Evolutionary conservation across 345 rosid species (phyloP).

Genomic region (Eucalyptus polyanthemos): DNA sequence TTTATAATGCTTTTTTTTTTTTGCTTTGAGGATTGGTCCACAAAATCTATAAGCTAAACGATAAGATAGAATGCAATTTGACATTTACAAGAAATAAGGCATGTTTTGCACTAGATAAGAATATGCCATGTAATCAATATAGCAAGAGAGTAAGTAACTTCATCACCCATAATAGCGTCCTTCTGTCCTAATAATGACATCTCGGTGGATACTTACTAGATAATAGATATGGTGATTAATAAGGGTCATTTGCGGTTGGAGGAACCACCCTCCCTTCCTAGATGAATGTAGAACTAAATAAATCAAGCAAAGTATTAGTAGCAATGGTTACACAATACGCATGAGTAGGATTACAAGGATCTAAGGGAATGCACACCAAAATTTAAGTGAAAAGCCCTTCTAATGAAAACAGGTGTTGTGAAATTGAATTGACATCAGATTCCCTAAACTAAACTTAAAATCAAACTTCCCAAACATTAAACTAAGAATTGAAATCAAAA

Average conservation of each 20-base stretch:
- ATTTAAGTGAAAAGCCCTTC: background rate
- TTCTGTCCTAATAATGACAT: background rate
- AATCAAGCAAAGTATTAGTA: background rate
- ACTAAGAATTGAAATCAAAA: too few species aligned
- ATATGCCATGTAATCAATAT: background rate
- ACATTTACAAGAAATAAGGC: background rate
- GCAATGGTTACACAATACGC: background rate
- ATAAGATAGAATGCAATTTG: background rate
- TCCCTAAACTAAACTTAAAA: too few species aligned
- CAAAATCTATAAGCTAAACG: background rate
- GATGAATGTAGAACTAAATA: background rate
- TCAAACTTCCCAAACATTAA: too few species aligned
- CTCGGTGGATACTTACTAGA: background rate
- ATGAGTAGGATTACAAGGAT: background rate
- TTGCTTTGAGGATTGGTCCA: background rate
- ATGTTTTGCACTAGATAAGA: background rate
- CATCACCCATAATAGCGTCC: background rate
- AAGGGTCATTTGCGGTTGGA: background rate
- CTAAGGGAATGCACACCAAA: background rate
- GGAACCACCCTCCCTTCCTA: background rate
- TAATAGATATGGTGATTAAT: background rate
- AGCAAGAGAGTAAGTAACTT: background rate
- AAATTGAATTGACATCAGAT: background rate
- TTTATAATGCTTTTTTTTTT: background rate
- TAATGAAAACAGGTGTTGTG: background rate